phyloP scores from a whole-genome alignment of 2,329 filamentous ascomycete species.

The Monosporascus sp. region DNA sequence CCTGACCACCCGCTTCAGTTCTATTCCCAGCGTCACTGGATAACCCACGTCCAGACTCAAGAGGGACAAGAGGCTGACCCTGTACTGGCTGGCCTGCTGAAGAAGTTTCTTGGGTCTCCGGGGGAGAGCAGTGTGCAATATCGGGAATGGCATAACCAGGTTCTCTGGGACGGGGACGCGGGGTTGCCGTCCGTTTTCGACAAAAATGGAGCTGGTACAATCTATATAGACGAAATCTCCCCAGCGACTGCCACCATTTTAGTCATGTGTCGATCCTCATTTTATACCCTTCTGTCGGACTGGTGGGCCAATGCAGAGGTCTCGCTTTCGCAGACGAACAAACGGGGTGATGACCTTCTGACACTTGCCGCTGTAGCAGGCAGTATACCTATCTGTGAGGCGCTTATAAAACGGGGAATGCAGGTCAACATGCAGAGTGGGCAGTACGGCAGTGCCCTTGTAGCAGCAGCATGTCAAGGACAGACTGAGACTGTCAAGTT shows the following conservation, averaged over 20 bases:
- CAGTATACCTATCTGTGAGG: conserved; percentile 1
- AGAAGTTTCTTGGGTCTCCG: conserved; percentile 4
- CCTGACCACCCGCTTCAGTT: neutral
- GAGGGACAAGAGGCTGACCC: conserved; percentile 1
- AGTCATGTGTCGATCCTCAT: conserved; percentile 1
- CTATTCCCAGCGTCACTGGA: conserved; percentile 2
- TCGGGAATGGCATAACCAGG: conserved; percentile 1
- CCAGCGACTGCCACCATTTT: neutral
- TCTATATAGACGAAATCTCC: neutral
- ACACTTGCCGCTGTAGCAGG: neutral
- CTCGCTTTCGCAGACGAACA: neutral
- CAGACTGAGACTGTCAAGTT: neutral
- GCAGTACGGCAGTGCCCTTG: neutral
- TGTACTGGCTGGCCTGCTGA: conserved; percentile 1
- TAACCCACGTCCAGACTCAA: conserved; percentile 5
- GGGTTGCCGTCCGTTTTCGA: neutral
- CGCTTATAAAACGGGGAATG: neutral
- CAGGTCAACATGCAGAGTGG: neutral
- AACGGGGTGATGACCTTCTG: neutral
- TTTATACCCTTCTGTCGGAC: conserved; percentile 4
- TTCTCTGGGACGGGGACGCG: neutral
- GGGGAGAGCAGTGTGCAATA: conserved; percentile 2
- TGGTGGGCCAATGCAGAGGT: conserved; percentile 1
- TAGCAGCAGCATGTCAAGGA: too few relatives aligned
- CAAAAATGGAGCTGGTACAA: fast-evolving